These are phyloP conservation scores for Candida dubliniensis DNA, from an alignment of 1,139 yeast genomes.

Conservation along the genomic window DNA sequence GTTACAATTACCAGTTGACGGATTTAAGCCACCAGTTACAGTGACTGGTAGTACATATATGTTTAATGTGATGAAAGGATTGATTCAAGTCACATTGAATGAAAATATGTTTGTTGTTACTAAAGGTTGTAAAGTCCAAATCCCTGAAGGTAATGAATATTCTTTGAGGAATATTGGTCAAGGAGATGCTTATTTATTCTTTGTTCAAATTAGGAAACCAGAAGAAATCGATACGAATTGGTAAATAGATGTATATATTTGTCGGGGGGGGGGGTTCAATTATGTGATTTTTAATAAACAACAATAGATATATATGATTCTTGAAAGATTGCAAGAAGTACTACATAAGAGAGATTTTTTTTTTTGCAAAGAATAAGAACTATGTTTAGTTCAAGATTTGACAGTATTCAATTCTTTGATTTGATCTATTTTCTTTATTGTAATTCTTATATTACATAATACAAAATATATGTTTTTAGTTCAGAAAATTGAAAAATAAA, in stretches of 20 bases:
- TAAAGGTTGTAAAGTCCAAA: slow-evolving; percentile 76
- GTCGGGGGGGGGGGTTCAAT: too few species aligned
- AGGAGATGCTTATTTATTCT: slow-evolving; percentile 62
- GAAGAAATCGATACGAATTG: slow-evolving; percentile 12
- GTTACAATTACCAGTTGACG: slow-evolving; percentile 64
- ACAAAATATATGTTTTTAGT: too few species aligned
- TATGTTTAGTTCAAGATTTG: too few species aligned
- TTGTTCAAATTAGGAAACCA: slow-evolving; percentile 60
- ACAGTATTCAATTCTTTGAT: neutral
- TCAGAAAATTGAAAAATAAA: too few species aligned
- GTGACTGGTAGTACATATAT: slow-evolving; percentile 70
- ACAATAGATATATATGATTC: too few species aligned
- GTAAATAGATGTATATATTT: neutral
- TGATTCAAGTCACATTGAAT: slow-evolving; percentile 65
- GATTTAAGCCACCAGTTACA: slow-evolving; percentile 60
- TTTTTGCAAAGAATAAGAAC: too few species aligned
- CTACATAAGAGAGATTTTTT: too few species aligned
- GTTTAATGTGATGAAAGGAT: slow-evolving; percentile 73
- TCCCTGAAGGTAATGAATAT: slow-evolving; percentile 77
- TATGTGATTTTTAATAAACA: neutral
- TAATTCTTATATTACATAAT: neutral
- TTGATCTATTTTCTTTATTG: neutral
- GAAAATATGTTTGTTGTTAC: slow-evolving; percentile 61
- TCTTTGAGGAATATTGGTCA: slow-evolving; percentile 61
- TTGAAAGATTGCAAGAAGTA: too few species aligned